Base-by-base conservation (phyloP, 2,329 filamentous ascomycete species). In the Escovopsis weberi region DNA sequence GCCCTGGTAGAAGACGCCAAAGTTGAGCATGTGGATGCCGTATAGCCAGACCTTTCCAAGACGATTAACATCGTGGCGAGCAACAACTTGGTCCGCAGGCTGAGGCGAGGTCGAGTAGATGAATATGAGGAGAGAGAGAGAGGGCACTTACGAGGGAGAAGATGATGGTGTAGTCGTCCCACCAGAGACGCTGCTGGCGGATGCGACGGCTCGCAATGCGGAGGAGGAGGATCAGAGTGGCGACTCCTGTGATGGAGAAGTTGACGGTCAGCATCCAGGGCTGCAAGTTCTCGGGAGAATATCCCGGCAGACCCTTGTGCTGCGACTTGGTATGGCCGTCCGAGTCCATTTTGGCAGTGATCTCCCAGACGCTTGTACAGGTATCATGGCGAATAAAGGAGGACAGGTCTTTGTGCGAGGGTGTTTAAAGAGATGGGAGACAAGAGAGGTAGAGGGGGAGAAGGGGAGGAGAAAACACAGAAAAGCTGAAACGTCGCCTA, bases 121-220 rank as follows among this genome's bases (percentile, higher is more conserved):
- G 6, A 23, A 6, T 4, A 23, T 3, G 23, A 23, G 23, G 28
- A 32, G 8, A 11, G 28, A 32, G 28, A 11, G 28, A 32, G 8
- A 32, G 28, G 4, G 10, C 26, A 45, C 49, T n/a, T 50, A 69
- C 67, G 64, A 66, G 61, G 12, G 67, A 69, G 43, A 64, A 68
- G 2, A 69, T 45, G 42, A 70, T 66, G 56, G 68, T 61, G 48
- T 59, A 67, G 50, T 70, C 67, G 54, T 70, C 67, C 66, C 64
- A 67, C 66, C 66, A 69, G 8, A 69, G 48, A 40, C 52, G 45
- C 42, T 67, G 65, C 9, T 51, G 55, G 41, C 63, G 64, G 39
- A 67, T 48, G 36, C 56, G 57, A 6, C 67, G 62, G 44, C 63
- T 63, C 11, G 62, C 33, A 6, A 70, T 38, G 8, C 67, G 59